A percentile compares a stretch with the other conserved stretches of the same genome.
phyloP scores from a whole-genome alignment of 1,284 basidiomycete species.

The Malassezia yamatoensis region DNA sequence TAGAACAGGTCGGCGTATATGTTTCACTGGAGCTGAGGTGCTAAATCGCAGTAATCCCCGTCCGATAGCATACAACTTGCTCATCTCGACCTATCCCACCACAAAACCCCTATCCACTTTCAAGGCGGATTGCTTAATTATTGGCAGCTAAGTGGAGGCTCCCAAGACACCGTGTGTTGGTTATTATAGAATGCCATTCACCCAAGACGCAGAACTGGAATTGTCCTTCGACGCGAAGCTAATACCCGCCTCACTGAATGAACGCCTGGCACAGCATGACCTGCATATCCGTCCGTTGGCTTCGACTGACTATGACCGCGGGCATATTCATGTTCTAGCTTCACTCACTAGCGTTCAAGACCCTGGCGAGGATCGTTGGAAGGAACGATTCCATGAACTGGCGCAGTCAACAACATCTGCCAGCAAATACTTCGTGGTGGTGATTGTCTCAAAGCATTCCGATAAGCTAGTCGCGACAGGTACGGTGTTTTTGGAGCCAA shows the following conservation, averaged over 20 bases:
- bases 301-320: slow-evolving; percentile 69
- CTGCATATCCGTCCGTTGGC: slow-evolving; percentile 74
- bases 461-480: slow-evolving; percentile 78
- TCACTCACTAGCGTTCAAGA: slow-evolving; percentile 70
- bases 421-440: slow-evolving; percentile 64
- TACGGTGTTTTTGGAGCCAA: slow-evolving; percentile 75
- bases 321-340: slow-evolving; percentile 71
- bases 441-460: slow-evolving; percentile 64
- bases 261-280: slow-evolving; percentile 53
- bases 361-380: slow-evolving; percentile 58
- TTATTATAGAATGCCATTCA: slow-evolving; percentile 51
- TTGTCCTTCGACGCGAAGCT: slow-evolving; percentile 63
- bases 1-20: too few species aligned
- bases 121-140: too few species aligned
- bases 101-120: too few species aligned
- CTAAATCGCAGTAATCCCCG: too few species aligned
- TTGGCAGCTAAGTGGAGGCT: too few species aligned
- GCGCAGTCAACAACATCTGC: slow-evolving; percentile 14
- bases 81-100: too few species aligned
- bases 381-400: slow-evolving; percentile 24
- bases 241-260: slow-evolving; percentile 58
- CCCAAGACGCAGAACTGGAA: slow-evolving; percentile 61
- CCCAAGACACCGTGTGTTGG: too few species aligned
- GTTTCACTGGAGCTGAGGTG: too few species aligned
- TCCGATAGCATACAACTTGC: too few species aligned